Base-by-base conservation (phyloP, 495 filamentous ascomycete species). In the Daldinia loculata region DNA sequence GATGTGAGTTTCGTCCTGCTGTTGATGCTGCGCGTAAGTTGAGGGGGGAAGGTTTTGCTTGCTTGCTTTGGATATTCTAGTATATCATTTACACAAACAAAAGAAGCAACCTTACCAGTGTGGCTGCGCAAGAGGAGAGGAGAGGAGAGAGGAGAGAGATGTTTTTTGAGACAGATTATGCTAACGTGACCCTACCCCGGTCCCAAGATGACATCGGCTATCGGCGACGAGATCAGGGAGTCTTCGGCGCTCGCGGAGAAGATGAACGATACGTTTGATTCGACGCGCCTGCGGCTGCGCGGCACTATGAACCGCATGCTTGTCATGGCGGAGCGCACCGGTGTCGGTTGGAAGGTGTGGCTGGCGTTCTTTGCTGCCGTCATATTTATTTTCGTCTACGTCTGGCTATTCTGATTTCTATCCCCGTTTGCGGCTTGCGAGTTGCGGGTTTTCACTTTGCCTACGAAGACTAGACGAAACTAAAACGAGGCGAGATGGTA, bases 261-360 rank as follows among this genome's bases (percentile, higher is more conserved):
- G 76, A 93, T 93, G 91, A 97, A 98, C 77, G 91, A 96, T 60
- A 86, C 88, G 5, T 99, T 98, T 75, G 95, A 98, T 71, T 87
- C 85, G 70, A 96, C 96, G 51, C 84, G 93, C 55, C 78, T 92
- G 29, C 84, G 91, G 72, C 80, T 99, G 66, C 85, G 89, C 17
- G 92, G 94, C 43, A 98, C 96, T 43, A 98, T 99, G 95, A 97
- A 92, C 74, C 84, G 94, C 30, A 99, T 99, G 95, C 81, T 98
- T 63, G 77, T 93, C 64, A 98, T 99, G 95, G 96, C 95, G 4
- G 90, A 97, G 81, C 84, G 89, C 74, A 96, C 94, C 12, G 96
- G 96, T 3, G 89, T 99, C 29, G 91, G 93, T 67, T 99, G 95
- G 95, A 92, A 87, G 80, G 92, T 94, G 27, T 99, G 96, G 95